Percentiles rank a stretch among this genome's conserved stretches.
Conservation (phyloP, 75 land plant species). For the Pinus tabuliformis region DNA sequence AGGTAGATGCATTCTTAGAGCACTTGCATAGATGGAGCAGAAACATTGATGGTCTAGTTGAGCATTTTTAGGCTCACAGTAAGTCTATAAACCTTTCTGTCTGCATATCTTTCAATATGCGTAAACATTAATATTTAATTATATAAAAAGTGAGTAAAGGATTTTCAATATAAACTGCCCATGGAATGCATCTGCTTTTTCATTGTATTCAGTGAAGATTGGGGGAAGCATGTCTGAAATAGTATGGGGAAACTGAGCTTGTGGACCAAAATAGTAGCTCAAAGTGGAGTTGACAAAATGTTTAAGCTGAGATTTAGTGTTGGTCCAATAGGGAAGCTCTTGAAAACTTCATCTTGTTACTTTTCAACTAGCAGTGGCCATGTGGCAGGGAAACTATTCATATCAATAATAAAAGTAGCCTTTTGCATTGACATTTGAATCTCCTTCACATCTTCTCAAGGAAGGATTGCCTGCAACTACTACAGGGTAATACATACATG, state of each 20-base stretch:
- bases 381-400: slow-evolving; percentile 55
- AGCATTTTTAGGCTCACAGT: slow-evolving; percentile 7
- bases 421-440: slow-evolving; percentile 61
- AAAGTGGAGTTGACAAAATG: slow-evolving; percentile 49
- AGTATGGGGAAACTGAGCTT: slow-evolving; percentile 52
- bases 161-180: too few relatives aligned
- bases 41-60: not conserved
- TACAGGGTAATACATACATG: slow-evolving; percentile 42
- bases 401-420: slow-evolving; percentile 57
- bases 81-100: not conserved
- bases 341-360: slow-evolving; percentile 62
- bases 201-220: slow-evolving; percentile 15
- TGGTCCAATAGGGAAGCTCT: slow-evolving; percentile 34
- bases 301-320: slow-evolving; percentile 39
- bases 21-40: not conserved
- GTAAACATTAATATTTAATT: too few relatives aligned
- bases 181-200: slow-evolving; percentile 6
- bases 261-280: slow-evolving; percentile 46
- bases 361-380: slow-evolving; percentile 62
- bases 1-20: slow-evolving; percentile 3
- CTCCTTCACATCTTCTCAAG: slow-evolving; percentile 21
- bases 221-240: slow-evolving; percentile 50
- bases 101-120: too few relatives aligned
- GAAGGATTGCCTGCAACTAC: slow-evolving; percentile 14
- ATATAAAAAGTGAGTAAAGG: too few relatives aligned